Evolutionary conservation across 2,329 filamentous ascomycete species (phyloP).

Genomic region (Colletotrichum sp.): DNA sequence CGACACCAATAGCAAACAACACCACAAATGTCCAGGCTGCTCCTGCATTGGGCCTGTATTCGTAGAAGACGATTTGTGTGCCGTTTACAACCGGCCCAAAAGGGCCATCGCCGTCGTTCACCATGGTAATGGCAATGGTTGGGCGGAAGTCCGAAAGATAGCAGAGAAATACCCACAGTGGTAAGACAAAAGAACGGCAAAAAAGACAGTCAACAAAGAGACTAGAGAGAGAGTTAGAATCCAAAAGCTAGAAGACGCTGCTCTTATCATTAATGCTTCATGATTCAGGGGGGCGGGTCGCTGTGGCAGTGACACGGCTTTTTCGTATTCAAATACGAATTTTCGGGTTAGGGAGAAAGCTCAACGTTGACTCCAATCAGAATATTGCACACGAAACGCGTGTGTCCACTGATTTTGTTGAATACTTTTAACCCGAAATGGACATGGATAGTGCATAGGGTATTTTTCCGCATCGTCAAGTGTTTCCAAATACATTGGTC

Average conservation of each 20-base stretch:
- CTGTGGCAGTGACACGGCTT: neutral
- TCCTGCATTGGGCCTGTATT: neutral
- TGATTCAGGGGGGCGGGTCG: neutral
- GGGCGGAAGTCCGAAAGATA: neutral
- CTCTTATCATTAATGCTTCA: neutral
- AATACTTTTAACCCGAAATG: no score
- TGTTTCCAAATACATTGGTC: no score
- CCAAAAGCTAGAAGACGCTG: accelerated
- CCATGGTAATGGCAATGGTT: neutral
- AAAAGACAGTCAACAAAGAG: accelerated
- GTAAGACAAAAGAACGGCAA: neutral
- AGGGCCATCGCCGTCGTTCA: neutral
- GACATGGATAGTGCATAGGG: no score
- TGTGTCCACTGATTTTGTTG: no score
- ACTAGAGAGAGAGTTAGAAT: neutral
- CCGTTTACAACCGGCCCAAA: constrained; percentile 17
- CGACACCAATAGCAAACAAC: neutral
- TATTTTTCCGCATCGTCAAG: no score
- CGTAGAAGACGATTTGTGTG: constrained; percentile 11
- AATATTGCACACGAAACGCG: no score
- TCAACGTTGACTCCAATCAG: no score
- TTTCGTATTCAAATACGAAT: neutral
- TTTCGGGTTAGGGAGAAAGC: neutral
- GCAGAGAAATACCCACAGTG: accelerated
- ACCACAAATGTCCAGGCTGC: constrained; percentile 15